Evolutionary conservation across 257 asterid genomes (phyloP), one percentile per base, ranked within the genome.

Genomic region (Nicotiana sylvestris): DNA sequence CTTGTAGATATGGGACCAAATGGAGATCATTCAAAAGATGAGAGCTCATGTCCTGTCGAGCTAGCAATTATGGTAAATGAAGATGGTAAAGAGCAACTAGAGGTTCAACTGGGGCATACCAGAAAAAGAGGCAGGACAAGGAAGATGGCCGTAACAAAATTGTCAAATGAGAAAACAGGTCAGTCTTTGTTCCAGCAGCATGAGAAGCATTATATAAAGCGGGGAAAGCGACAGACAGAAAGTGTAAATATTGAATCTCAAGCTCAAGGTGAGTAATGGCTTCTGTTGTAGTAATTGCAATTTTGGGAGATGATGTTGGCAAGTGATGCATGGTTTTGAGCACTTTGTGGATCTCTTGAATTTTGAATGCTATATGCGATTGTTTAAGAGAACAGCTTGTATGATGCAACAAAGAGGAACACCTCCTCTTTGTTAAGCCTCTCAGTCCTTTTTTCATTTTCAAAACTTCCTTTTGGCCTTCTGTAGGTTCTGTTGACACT

Each of bases 401-500:
- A 21, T 74, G 79, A 18, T 74, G 79, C 46, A 76, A 43, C 12
- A 43, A 9, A 43, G 51, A 43, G 51, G 51, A 43, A 43, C 51
- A 43, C 3, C 62, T 74, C 53, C 46, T 76, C 80, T 51, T 76
- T 76, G 43, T 76, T 51, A 21, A 51, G 64, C 17, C 53, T 51
- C 62, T 21, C 62, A 13, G 5, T 17, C 43, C 76, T 80, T 30
- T 21, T 72, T 65, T 81, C 64, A 15, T 84, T 55, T 83, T 82
- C 25, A 76, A 57, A 25, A 69, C 58, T 21, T 78, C 82, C 16
- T 58, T 58, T 82, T 81, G 80, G 66, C 83, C 46, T 81, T 84
- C 66, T 84, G 60, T 86, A 87, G 95, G 86, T 84, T 66, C 90
- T 77, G 66, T 32, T 15, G 87, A 60, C 78, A 74, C 88, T 69